Percentiles rank a stretch among this genome's conserved stretches.
Evolutionary conservation across 2,329 filamentous ascomycete genomes (phyloP).

Genomic region (Arachnomyces sp.): DNA sequence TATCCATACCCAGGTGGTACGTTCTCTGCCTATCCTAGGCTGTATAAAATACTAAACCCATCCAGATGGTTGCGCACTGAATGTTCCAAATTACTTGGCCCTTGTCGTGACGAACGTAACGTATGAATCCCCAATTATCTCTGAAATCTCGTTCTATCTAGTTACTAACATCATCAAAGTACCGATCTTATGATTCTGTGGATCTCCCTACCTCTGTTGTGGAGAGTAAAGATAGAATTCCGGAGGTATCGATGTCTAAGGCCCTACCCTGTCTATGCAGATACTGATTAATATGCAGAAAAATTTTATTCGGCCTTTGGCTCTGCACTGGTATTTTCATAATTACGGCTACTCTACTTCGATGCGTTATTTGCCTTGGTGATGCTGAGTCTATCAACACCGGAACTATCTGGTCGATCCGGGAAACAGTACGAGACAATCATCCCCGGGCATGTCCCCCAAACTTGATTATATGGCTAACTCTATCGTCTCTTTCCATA

Average conservation of each 20-base stretch:
- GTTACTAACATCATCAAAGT: conserved; percentile 15
- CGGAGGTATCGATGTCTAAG: conserved; percentile 16
- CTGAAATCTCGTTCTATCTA: not conserved
- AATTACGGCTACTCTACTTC: conserved; percentile 35
- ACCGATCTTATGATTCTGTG: conserved; percentile 33
- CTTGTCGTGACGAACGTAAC: conserved; percentile 31
- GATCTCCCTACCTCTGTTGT: conserved; percentile 36
- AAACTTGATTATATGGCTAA: not conserved
- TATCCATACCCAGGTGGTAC: conserved; percentile 34
- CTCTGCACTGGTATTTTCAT: conserved; percentile 40
- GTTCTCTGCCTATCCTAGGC: conserved; percentile 1
- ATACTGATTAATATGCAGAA: conserved; percentile 14
- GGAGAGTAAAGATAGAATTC: conserved; percentile 31
- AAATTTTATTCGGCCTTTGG: conserved; percentile 31
- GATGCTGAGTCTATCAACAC: conserved; percentile 31
- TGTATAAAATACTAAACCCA: not conserved
- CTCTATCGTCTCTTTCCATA: conserved; percentile 11
- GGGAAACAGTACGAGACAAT: conserved; percentile 32
- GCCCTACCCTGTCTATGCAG: not conserved
- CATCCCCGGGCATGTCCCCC: not conserved
- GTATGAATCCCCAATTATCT: conserved; percentile 15
- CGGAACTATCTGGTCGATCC: conserved; percentile 37
- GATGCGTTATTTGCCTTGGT: conserved; percentile 32
- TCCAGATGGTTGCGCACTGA: conserved; percentile 28
- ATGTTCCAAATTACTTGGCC: conserved; percentile 30